Evolutionary conservation across 2,329 filamentous ascomycete genomes (phyloP).

Genomic region (Aspergillus versicolor): DNA sequence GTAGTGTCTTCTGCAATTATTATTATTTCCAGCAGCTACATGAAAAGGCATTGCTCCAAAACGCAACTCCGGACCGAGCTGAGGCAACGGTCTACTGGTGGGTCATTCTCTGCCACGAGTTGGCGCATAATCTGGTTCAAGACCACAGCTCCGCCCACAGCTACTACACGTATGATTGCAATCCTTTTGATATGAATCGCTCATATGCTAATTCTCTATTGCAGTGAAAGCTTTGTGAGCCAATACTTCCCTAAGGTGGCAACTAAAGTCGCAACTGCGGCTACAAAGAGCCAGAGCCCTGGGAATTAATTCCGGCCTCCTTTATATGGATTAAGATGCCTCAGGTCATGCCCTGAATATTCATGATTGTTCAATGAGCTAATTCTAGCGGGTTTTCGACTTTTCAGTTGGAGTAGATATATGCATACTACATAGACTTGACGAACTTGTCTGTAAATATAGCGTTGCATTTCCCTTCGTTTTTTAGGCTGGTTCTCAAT

Average conservation of each 20-base stretch:
- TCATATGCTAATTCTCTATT: constrained; percentile 6
- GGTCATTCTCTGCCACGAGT: constrained; percentile 91
- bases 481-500: neutral
- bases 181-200: neutral
- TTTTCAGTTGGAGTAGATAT: neutral
- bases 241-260: constrained; percentile 74
- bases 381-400: neutral
- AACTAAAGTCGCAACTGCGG: constrained; percentile 45
- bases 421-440: neutral
- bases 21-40: constrained; percentile 83
- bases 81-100: constrained; percentile 87
- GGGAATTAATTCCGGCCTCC: neutral
- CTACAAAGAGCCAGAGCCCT: neutral
- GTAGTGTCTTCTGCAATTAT: constrained; percentile 91
- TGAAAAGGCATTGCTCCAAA: constrained; percentile 47
- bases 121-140: constrained; percentile 87
- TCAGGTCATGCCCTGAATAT: neutral
- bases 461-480: neutral
- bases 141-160: constrained; percentile 77
- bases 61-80: constrained; percentile 49
- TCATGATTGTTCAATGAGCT: neutral
- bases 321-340: neutral
- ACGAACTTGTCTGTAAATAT: neutral
- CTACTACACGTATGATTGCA: constrained; percentile 62
- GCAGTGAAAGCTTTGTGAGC: constrained; percentile 71